Conservation (phyloP, 2,329 filamentous ascomycete genomes). For the Colletotrichum sp. region DNA sequence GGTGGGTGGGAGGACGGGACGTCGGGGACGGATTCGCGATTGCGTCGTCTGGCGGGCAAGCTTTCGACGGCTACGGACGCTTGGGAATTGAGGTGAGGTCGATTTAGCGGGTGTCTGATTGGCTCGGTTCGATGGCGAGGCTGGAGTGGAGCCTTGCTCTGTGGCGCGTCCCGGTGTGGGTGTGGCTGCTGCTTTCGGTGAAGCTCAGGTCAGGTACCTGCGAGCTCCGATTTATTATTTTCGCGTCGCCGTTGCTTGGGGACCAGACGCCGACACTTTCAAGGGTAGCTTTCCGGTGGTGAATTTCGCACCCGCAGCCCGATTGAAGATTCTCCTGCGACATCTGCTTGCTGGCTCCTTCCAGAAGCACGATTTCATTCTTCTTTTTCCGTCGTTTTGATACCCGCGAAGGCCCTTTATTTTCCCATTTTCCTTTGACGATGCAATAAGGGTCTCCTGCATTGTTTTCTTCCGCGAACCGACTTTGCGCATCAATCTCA, state of each 20-base stretch:
- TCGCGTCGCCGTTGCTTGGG: constrained; percentile 16
- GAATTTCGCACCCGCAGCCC: not conserved
- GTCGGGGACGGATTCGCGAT: constrained; percentile 28
- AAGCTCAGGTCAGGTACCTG: constrained; percentile 6
- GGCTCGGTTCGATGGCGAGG: constrained; percentile 35
- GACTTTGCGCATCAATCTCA: not conserved
- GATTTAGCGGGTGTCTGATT: constrained; percentile 45
- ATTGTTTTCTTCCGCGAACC: constrained; percentile 4
- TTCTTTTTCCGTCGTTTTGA: not conserved
- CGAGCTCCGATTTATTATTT: constrained; percentile 24
- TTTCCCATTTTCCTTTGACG: not conserved
- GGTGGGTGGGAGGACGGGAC: constrained; percentile 4
- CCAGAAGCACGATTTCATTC: not conserved
- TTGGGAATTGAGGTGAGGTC: constrained; percentile 42
- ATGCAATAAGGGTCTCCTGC: constrained; percentile 3
- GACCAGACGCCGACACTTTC: not conserved
- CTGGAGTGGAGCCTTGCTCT: constrained; percentile 20
- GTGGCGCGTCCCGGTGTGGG: constrained; percentile 8
- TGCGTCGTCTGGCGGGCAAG: constrained; percentile 5
- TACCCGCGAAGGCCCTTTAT: not conserved
- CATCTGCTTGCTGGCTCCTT: not conserved
- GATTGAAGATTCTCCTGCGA: not conserved
- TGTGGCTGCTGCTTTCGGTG: constrained; percentile 18
- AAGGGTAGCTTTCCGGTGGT: not conserved
- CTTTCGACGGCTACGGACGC: constrained; percentile 12